Evolutionary conservation across 1,284 basidiomycete species (phyloP).

Genomic region (Rhizoctonia solani): DNA sequence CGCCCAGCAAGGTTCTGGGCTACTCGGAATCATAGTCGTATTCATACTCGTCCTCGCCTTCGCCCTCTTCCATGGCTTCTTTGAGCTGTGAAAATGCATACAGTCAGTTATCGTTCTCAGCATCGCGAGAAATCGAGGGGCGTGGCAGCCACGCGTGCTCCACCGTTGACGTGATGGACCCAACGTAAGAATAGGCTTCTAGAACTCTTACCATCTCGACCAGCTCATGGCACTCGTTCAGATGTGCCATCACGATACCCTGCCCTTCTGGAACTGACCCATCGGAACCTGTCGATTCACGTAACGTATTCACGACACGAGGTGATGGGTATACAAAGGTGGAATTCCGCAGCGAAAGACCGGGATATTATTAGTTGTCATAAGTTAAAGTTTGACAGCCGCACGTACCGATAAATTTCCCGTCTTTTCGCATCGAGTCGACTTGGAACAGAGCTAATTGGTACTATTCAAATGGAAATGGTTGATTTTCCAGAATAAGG

Average conservation of each 20-base stretch:
- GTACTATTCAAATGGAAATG: constrained; percentile 60
- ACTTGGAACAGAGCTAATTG: constrained; percentile 96
- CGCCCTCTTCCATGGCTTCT: constrained; percentile 74
- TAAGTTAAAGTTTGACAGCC: constrained; percentile 48
- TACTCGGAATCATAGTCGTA: constrained; percentile 32
- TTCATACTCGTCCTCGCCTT: constrained; percentile 53
- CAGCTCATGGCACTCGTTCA: constrained; percentile 95
- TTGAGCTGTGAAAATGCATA: constrained; percentile 57
- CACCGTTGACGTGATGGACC: background rate
- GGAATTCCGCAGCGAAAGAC: background rate
- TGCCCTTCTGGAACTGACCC: constrained; percentile 93
- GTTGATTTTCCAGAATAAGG: constrained; percentile 3
- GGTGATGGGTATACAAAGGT: too few relatives aligned
- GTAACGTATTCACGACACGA: too few relatives aligned
- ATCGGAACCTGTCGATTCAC: constrained; percentile 51
- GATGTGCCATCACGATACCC: constrained; percentile 93
- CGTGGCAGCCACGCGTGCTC: background rate
- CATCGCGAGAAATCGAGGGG: background rate
- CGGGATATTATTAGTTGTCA: constrained; percentile 33
- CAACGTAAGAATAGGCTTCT: background rate
- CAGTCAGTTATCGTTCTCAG: background rate
- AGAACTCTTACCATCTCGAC: constrained; percentile 76
- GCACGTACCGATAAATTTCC: constrained; percentile 76
- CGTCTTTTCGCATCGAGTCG: constrained; percentile 89
- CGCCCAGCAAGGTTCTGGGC: too few relatives aligned